phyloP scores from a whole-genome alignment of 208 protist species.

The Endotrypanum monterogeii region DNA sequence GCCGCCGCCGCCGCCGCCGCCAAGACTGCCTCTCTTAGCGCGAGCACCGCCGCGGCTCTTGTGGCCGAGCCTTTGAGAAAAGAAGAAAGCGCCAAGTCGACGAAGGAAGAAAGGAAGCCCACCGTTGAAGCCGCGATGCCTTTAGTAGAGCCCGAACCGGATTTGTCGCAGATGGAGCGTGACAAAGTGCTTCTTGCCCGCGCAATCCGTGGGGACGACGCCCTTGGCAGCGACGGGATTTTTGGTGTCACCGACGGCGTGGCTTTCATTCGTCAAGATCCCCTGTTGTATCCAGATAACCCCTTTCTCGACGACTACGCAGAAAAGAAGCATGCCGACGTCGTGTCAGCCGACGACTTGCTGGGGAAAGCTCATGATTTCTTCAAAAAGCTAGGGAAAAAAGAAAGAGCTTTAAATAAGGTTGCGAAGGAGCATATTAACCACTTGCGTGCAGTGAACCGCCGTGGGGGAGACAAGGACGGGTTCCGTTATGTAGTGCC shows the following conservation, averaged over 20 bases:
- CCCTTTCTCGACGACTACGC: slow-evolving; percentile 77
- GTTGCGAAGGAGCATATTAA: slow-evolving; percentile 60
- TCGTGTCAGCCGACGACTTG: slow-evolving; percentile 60
- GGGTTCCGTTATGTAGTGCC: slow-evolving; percentile 89
- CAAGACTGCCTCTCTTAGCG: slow-evolving; percentile 1
- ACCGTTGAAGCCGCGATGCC: not conserved
- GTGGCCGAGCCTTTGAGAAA: not conserved
- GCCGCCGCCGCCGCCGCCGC: not conserved
- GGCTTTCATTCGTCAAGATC: slow-evolving; percentile 28
- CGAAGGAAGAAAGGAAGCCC: not conserved
- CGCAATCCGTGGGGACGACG: slow-evolving; percentile 54
- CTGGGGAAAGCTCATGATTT: slow-evolving; percentile 73
- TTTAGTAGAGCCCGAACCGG: not conserved
- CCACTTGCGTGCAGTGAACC: slow-evolving; percentile 77
- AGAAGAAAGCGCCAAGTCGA: not conserved
- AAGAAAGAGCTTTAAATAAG: slow-evolving; percentile 56
- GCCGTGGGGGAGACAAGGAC: slow-evolving; percentile 84
- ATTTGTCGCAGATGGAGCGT: slow-evolving; percentile 8
- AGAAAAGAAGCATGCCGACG: slow-evolving; percentile 62
- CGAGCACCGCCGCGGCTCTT: not conserved
- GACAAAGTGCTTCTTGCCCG: slow-evolving; percentile 55
- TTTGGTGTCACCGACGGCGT: not conserved
- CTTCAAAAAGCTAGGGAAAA: slow-evolving; percentile 71
- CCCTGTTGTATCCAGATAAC: slow-evolving; percentile 49
- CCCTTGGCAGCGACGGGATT: slow-evolving; percentile 4